phyloP scores from a whole-genome alignment of 2,329 filamentous ascomycete genomes.

The Arthrobotrys sinensis region DNA sequence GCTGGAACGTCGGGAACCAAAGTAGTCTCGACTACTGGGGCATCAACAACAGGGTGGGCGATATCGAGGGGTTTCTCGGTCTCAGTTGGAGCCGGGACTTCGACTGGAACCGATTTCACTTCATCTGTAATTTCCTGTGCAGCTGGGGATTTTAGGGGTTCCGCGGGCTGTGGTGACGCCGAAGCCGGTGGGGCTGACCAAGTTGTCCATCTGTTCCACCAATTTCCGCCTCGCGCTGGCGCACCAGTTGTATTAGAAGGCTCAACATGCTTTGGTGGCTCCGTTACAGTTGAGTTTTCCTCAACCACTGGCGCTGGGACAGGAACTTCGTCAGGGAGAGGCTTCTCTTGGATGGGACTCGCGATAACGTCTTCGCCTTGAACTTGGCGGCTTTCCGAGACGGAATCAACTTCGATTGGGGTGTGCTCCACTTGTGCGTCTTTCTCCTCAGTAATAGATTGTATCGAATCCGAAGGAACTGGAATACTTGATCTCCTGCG shows the following conservation, averaged over 20 bases:
- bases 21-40: conserved; percentile 1
- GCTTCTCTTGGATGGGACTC: not conserved
- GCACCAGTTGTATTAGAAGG: not conserved
- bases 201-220: conserved; percentile 57
- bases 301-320: not conserved
- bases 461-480: not conserved
- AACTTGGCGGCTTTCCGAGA: not conserved
- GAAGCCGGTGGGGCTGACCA: conserved; percentile 28
- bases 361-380: not conserved
- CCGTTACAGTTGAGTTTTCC: not conserved
- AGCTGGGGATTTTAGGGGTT: conserved; percentile 4
- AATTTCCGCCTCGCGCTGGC: conserved; percentile 18
- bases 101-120: not conserved
- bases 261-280: conserved; percentile 1
- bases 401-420: not conserved
- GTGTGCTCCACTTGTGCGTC: not conserved
- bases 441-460: not conserved
- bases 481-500: conserved; percentile 29
- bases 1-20: conserved; percentile 8
- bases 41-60: conserved; percentile 2
- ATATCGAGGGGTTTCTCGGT: conserved; percentile 5
- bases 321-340: not conserved
- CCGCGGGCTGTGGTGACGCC: conserved; percentile 11
- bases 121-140: not conserved
- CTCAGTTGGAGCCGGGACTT: not conserved